Evolutionary conservation across 305 asterid genomes (phyloP), one percentile per base, ranked within the genome.

Genomic region (Solanum chacoense): DNA sequence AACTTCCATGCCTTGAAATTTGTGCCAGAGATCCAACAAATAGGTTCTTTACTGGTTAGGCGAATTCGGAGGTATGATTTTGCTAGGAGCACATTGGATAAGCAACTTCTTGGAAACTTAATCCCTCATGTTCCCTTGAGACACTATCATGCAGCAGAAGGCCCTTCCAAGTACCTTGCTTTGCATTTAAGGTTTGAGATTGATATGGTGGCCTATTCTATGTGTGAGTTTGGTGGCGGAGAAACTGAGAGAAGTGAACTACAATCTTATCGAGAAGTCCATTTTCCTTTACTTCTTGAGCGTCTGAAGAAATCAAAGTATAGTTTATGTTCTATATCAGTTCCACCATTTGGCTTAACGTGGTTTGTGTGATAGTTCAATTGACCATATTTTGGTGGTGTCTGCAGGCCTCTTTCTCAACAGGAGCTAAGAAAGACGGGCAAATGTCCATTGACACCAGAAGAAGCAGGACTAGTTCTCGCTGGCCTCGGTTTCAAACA

Each of bases 151-250:
- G 9, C 88, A 16, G 24, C 63, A 73, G 88, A 89, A 84, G 90
- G 91, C 59, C 88, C 96, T 85, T 90, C 92, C 50, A 94, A 91
- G 91, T 97, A 95, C 92, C 94, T 97, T 79, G 99, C 99, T 38
- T 87, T 97, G 94, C 99, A 97, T 91, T 81, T 97, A 93, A 94
- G 99, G 76, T 97, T 97, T 76, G 99, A 97, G 93, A 90, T 96
- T 40, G 99, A 97, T 91, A 97, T 97, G 99, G 98, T 97, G 91
- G 99, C 99, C 35, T 97, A 97, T 90, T 97, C 98, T 22, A 91
- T 94, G 95, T 96, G 99, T 88, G 93, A 93, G 83, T 97, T 97
- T 85, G 99, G 99, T 87, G 98, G 98, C 35, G 99, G 98, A 65
- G 95, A 94, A 88, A 90, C 87, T 29, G 99, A 97, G 90, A 93